These are phyloP conservation scores for Cryptococcus depauperatus DNA, from an alignment of 1,284 basidiomycete genomes.

Conservation along the genomic window DNA sequence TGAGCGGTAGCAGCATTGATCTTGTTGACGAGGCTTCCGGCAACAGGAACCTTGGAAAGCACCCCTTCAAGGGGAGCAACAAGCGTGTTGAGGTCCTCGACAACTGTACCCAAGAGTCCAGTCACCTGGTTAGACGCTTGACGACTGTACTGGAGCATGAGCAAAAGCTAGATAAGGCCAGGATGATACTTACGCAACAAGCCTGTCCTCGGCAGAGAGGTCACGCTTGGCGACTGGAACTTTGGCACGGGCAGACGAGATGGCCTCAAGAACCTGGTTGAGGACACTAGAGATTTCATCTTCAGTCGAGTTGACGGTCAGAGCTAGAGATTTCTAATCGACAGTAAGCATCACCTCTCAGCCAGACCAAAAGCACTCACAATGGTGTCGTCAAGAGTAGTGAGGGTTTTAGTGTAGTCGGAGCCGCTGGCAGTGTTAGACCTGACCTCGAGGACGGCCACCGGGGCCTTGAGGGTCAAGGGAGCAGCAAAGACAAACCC, in stretches of 20 bases:
- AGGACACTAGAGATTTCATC: background rate
- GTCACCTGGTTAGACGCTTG: background rate
- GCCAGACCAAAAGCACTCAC: constrained; percentile 4
- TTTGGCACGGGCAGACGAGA: background rate
- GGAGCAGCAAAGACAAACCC: constrained; percentile 10
- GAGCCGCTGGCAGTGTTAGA: constrained; percentile 3
- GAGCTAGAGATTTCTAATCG: background rate
- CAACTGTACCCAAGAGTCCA: background rate
- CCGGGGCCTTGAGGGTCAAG: background rate
- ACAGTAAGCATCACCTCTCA: background rate
- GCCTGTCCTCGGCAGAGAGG: background rate
- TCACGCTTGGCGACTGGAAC: background rate
- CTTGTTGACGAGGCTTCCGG: background rate
- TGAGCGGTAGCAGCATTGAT: background rate
- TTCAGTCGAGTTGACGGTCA: background rate
- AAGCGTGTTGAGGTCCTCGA: background rate
- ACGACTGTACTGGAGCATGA: background rate
- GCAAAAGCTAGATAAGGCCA: background rate
- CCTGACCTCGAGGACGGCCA: background rate
- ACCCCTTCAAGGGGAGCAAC: background rate
- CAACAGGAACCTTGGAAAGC: background rate
- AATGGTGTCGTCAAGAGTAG: constrained; percentile 5
- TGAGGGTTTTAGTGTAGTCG: constrained; percentile 6
- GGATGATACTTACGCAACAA: background rate
- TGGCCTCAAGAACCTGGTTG: background rate